Percentiles rank a stretch among this genome's conserved stretches.
phyloP scores from a whole-genome alignment of 306 rosid species.

The Hylodesmum podocarpum region DNA sequence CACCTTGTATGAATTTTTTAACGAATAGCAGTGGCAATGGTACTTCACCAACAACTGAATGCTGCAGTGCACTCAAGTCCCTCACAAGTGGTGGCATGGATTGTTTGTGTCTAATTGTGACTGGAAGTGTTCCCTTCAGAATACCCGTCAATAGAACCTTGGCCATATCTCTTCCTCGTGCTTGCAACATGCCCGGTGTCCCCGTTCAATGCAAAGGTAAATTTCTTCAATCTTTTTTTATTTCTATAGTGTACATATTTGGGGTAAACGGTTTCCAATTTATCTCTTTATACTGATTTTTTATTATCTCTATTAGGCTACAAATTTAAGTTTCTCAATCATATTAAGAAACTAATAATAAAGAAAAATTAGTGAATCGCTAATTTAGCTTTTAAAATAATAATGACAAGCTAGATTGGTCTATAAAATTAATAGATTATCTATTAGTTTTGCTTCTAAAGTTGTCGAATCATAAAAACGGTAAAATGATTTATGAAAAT shows the following conservation, averaged over 20 bases:
- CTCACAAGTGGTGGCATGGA: slow-evolving; percentile 54
- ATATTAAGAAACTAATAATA: no score
- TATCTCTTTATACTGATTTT: no score
- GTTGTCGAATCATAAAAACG: no score
- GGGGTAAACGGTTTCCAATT: no score
- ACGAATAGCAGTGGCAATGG: slow-evolving; percentile 62
- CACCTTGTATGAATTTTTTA: slow-evolving; percentile 62
- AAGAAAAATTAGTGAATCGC: no score
- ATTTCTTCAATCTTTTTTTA: not conserved
- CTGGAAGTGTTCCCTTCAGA: slow-evolving; percentile 58
- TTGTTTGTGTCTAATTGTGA: slow-evolving; percentile 62
- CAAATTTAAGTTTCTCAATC: no score
- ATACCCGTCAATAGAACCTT: slow-evolving; percentile 61
- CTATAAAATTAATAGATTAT: no score
- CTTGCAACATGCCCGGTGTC: slow-evolving; percentile 75
- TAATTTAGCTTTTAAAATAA: no score
- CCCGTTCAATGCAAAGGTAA: slow-evolving; percentile 72
- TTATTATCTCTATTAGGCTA: no score
- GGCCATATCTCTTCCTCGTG: slow-evolving; percentile 85
- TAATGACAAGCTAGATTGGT: no score
- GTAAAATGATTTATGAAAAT: no score
- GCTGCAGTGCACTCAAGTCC: slow-evolving; percentile 60
- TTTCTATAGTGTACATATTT: not conserved
- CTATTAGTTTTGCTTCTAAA: no score
- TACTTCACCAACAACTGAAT: slow-evolving; percentile 55